Evolutionary conservation across 192 early-diverging fungal genomes (phyloP), one percentile per base, ranked within the genome.

Genomic region (Spinellus fusiger): DNA sequence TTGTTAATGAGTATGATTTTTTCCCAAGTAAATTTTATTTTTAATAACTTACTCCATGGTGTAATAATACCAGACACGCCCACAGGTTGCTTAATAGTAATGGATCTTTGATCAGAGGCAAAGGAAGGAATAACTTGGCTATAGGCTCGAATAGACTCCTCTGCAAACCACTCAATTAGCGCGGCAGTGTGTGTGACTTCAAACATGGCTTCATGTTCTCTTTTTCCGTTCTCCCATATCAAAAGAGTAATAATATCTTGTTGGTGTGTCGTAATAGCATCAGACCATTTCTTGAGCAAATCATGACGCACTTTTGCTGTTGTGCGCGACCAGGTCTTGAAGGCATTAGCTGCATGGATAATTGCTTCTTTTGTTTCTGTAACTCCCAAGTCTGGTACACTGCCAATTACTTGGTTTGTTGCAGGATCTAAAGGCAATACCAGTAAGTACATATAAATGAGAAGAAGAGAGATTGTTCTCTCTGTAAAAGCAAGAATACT

Each of bases 151-250:
- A 86, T 83, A 29, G 91, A 87, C 59, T 94, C 92, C 53, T 93
- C 90, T n/a, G 86, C 75, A 64, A 90, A 92, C 90, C 89, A 94
- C 61, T 89, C 84, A 49, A 90, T 75, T 59, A 87, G 93, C n/a
- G 75, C 73, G 13, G 81, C 75, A 13, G 80, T 85, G 62, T 89
- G 87, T 3, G 52, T 44, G 10, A 89, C 68, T 61, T 89, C 87
- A 15, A 79, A 79, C 12, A 32, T 27, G 6, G 87, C 80, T 46
- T 90, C 80, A 10, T 47, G 54, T 31, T 83, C 33, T 12, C 82
- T 53, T 59, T 94, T 96, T n/a, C 93, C 93, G 61, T 87, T 80
- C 64, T 96, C 93, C 64, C 84, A 73, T n/a, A 91, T 91, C 62
- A 91, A 70, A 51, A 94, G 85, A 31, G 73, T 82, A 5, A 85